Base-by-base conservation (phyloP, 2,329 filamentous ascomycete species). In the Thelonectria rubi region DNA sequence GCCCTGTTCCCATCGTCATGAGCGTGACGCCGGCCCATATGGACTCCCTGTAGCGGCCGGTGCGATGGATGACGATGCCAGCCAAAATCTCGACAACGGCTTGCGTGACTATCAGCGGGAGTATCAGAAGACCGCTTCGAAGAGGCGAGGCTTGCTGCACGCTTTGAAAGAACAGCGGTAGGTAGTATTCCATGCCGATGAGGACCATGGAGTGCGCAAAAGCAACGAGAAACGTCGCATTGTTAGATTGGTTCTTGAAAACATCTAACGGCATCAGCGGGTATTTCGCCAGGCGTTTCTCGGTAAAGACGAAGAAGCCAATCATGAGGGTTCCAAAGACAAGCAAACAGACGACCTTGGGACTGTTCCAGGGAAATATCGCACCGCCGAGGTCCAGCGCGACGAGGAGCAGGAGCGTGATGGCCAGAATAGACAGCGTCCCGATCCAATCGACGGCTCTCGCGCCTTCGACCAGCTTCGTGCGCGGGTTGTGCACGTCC, bases 381-480 rank as follows among this genome's bases (percentile, higher is more conserved):
- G 42, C 58, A 2, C 53, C 53, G 20, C 61, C 61, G 10, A 63
- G 18, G 39, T 61, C 48, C 20, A 63, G 26, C 15, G 52, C 58
- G 24, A 63, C n/a, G 2, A 63, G 58, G 11, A 61, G 21, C 5
- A 63, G 20, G 14, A 63, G 18, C 12, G 58, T 58, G 0, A 50
- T 46, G 39, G 46, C 61, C 3, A 61, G 7, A 6, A 60, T 57
- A 7, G 53, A 49, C 10, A 61, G 5, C 9, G 48, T 58, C 5
- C 61, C 58, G 21, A 61, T 12, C 48, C 53, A 63, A 17, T 63
- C 53, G 15, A 63, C 21, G 18, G 61, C 58, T n/a, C 40, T 63
- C 4, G 32, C 20, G 8, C 61, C 61, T 0, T 61, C 58, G 2
- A 34, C 8, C 26, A 63, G 18, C 15, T 47, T 51, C 2, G 58